A percentile compares a stretch with the other conserved stretches of the same genome.
Conservation (phyloP, 192 early-diverging fungal genomes). For the Coemansia sp. region DNA sequence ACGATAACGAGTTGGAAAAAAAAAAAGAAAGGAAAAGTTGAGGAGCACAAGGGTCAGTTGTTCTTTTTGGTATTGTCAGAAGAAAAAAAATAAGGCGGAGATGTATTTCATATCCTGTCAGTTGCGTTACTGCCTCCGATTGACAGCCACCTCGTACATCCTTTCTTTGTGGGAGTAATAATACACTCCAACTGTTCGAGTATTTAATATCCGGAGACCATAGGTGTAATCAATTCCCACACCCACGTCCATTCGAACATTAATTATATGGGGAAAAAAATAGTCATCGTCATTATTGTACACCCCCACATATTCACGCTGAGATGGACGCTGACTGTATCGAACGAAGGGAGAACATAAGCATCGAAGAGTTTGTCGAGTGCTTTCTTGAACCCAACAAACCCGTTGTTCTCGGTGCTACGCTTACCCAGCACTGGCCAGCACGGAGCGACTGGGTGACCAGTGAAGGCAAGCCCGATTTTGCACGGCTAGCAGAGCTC, state of each 20-base stretch:
- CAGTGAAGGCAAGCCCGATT: slow-evolving; percentile 16
- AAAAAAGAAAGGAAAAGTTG: not conserved
- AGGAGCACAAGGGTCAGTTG: not conserved
- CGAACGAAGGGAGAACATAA: slow-evolving; percentile 33
- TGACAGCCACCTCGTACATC: not conserved
- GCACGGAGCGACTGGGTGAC: slow-evolving; percentile 64
- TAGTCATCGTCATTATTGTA: not conserved
- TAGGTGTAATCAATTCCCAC: not conserved
- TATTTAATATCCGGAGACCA: not conserved
- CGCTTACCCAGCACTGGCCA: slow-evolving; percentile 50
- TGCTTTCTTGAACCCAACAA: slow-evolving; percentile 31
- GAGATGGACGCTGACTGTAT: slow-evolving; percentile 19
- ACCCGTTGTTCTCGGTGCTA: slow-evolving; percentile 32
- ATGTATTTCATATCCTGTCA: not conserved
- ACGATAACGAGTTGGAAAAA: not conserved
- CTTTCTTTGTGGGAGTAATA: not conserved
- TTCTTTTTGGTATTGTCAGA: not conserved
- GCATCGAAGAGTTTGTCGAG: slow-evolving; percentile 38
- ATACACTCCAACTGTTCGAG: not conserved
- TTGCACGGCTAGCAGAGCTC: slow-evolving; percentile 40
- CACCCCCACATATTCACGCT: not conserved
- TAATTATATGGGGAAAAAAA: not conserved
- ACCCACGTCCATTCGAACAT: not conserved
- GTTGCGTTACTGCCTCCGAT: slow-evolving; percentile 4
- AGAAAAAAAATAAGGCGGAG: not conserved